Conservation (phyloP, 2,329 filamentous ascomycete genomes). For the Xylariomycetidae sp. region DNA sequence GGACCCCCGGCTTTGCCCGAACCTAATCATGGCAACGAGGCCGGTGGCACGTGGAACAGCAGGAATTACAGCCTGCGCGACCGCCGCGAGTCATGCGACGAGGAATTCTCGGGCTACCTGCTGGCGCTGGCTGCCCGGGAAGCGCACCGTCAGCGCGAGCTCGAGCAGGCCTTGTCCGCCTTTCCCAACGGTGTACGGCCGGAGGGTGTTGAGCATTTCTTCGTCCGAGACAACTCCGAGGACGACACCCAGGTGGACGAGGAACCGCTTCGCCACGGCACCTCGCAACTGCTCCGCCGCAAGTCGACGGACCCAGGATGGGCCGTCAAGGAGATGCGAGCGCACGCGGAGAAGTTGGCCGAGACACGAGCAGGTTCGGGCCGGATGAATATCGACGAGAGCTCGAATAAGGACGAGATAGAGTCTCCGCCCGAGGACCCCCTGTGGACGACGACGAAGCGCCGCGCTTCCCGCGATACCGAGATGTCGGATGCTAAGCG, state of each 20-base stretch:
- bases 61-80: constrained; percentile 32
- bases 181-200: constrained; percentile 67
- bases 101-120: constrained; percentile 68
- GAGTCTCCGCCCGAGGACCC: constrained; percentile 17
- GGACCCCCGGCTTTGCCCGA: constrained; percentile 16
- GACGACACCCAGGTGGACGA: constrained; percentile 40
- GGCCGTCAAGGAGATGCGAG: constrained; percentile 76
- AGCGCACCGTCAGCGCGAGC: constrained; percentile 67
- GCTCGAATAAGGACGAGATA: constrained; percentile 21
- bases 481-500: constrained; percentile 18
- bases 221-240: constrained; percentile 57
- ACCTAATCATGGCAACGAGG: constrained; percentile 21
- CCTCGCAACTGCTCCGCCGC: constrained; percentile 38
- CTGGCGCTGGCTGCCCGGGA: constrained; percentile 74
- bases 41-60: constrained; percentile 23
- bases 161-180: constrained; percentile 68
- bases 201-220: constrained; percentile 66
- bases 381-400: constrained; percentile 27
- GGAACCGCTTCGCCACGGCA: constrained; percentile 31
- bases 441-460: constrained; percentile 21
- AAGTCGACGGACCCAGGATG: constrained; percentile 62
- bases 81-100: constrained; percentile 67
- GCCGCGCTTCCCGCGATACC: constrained; percentile 20
- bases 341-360: constrained; percentile 63
- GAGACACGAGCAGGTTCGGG: constrained; percentile 36